Evolutionary conservation across 176 grass and related monocot genomes (phyloP).

Genomic region (Oryza meyeriana): DNA sequence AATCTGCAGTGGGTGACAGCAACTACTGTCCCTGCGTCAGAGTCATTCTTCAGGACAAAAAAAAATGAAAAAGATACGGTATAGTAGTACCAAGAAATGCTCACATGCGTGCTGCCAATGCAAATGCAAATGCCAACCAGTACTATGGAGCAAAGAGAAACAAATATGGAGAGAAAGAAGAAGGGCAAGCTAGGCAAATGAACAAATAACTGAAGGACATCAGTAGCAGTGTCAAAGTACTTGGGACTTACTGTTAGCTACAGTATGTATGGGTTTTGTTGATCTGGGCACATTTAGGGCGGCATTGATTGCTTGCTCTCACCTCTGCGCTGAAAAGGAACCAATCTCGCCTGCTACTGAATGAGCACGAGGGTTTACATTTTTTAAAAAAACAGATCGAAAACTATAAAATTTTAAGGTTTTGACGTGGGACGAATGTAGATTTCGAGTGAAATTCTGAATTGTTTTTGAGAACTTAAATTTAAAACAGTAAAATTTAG

Average conservation of each 20-base stretch:
- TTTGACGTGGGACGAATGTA: no score
- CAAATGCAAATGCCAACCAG: background rate
- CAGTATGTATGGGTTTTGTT: background rate
- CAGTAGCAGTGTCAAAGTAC: background rate
- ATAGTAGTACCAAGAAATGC: background rate
- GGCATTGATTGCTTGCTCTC: background rate
- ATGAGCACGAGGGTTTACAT: background rate
- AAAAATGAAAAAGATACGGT: background rate
- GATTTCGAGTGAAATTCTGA: no score
- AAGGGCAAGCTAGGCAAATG: no score
- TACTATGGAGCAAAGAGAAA: no score
- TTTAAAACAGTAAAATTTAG: no score
- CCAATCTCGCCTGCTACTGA: background rate
- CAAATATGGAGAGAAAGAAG: no score
- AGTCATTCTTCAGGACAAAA: background rate
- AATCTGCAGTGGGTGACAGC: background rate
- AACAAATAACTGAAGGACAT: background rate
- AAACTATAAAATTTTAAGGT: no score
- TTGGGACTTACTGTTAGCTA: background rate
- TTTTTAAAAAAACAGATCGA: no score
- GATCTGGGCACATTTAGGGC: slow-evolving; percentile 15
- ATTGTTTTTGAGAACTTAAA: no score
- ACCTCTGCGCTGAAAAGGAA: no score
- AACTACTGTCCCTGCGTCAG: no score
- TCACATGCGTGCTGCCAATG: background rate